Base-by-base conservation (phyloP, 108 stramenopile genomes). In the Aurantiochytrium sp. region DNA sequence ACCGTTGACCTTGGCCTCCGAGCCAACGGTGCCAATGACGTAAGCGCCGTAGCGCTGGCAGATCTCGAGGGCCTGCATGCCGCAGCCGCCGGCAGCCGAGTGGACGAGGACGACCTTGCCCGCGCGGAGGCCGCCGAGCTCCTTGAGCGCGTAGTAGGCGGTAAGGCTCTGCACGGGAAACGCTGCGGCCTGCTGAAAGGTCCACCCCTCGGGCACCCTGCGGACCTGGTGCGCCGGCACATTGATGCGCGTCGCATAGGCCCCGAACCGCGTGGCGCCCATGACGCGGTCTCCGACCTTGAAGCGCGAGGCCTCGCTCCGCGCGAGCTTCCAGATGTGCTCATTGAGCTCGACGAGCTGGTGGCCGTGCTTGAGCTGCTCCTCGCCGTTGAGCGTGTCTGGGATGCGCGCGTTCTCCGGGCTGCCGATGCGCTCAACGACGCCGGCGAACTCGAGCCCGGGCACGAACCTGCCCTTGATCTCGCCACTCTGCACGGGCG, bases 381-480 rank as follows among this genome's bases (percentile, higher is more conserved):
- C 52, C 45, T 54, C 42, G 24, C 90, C 88, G 1, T 48, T 12
- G 0, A 81, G 45, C 36, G 73, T 48, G 73, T 81, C 73, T 37
- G 73, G 73, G n/a, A 15, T 17, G 21, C 39, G 36, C 10, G 36
- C 12, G 8, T 55, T 53, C n/a, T 68, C 55, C 5, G 34, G 21
- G n/a, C 27, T 48, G 27, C 86, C 89, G 21, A 50, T 85, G 6
- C 37, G 32, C 85, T 86, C 48, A 21, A 89, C 86, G 22, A 37
- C 34, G 10, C 91, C 92, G 4, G 92, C 36, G 69, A 91, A 93
- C 54, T 93, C 92, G 52, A 93, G 45, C 17, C 91, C 92, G 17
- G 92, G 92, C 8, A 89, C 87, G 55, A 92, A 91, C 2, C 3
- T 65, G 37, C 81, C 69, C 53, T 54, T 50, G 22, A 69, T 34